phyloP scores from a whole-genome alignment of 2,329 filamentous ascomycete genomes.

The Arthrobotrys iridis region DNA sequence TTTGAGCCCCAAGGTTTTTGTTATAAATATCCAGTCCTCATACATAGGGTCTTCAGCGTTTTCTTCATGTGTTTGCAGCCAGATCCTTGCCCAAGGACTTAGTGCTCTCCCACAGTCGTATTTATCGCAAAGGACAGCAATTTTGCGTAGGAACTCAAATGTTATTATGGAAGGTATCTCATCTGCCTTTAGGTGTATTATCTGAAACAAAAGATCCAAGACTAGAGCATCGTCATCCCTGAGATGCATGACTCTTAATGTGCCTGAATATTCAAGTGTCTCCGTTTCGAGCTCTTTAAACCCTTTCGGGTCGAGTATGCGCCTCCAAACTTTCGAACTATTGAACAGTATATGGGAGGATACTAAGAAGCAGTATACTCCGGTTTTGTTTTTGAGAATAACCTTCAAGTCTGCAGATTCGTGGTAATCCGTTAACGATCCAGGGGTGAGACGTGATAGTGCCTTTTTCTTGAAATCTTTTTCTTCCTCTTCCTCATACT shows the following conservation, averaged over 20 bases:
- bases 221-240: not conserved
- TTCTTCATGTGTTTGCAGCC: not conserved
- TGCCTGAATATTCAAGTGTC: not conserved
- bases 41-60: not conserved
- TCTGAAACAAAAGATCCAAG: conserved; percentile 16
- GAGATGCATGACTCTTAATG: conserved; percentile 1
- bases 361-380: not conserved
- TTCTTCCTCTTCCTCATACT: not conserved
- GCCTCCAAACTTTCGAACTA: conserved; percentile 5
- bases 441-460: not conserved
- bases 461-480: not conserved
- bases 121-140: not conserved
- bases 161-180: not conserved
- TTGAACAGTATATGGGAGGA: not conserved
- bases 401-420: conserved; percentile 13
- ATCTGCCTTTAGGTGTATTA: not conserved
- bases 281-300: not conserved
- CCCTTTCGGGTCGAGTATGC: not conserved
- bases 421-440: not conserved
- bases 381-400: not conserved
- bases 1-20: not conserved
- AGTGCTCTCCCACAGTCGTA: not conserved
- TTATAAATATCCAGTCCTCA: conserved; percentile 20
- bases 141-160: not conserved
- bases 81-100: conserved; percentile 1